phyloP scores from a whole-genome alignment of 306 rosid genomes.

The Canavalia gladiata region DNA sequence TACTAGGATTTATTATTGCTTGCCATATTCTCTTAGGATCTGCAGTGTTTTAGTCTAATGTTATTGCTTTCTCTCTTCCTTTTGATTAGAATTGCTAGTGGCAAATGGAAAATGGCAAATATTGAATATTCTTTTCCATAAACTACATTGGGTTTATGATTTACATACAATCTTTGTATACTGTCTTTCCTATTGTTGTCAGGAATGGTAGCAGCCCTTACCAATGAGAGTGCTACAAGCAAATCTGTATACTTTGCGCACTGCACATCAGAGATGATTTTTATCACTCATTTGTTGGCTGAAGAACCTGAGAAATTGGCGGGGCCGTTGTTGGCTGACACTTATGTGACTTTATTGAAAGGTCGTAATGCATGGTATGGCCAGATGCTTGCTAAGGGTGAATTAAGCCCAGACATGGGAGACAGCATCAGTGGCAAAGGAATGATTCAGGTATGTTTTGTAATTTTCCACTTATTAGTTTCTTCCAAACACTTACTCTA shows the following conservation, averaged over 20 bases:
- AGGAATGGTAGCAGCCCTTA: slow-evolving; percentile 98
- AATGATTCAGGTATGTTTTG: slow-evolving; percentile 84
- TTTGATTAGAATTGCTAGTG: background rate
- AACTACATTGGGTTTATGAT: slow-evolving; percentile 13
- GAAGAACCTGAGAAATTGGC: slow-evolving; percentile 94
- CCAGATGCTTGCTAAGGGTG: slow-evolving; percentile 90
- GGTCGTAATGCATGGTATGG: slow-evolving; percentile 74
- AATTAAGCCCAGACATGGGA: slow-evolving; percentile 91
- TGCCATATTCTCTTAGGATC: background rate
- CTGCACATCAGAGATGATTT: slow-evolving; percentile 94
- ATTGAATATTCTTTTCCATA: background rate
- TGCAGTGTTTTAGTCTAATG: slow-evolving; percentile 12
- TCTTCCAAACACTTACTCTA: background rate
- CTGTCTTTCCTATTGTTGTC: slow-evolving; percentile 22
- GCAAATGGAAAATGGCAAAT: background rate
- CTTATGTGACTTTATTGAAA: slow-evolving; percentile 87
- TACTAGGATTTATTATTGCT: slow-evolving; percentile 7
- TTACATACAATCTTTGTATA: slow-evolving; percentile 2
- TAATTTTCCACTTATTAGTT: slow-evolving; percentile 1
- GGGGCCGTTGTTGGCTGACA: slow-evolving; percentile 91
- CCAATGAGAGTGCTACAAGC: slow-evolving; percentile 97
- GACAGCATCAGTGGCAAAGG: slow-evolving; percentile 93
- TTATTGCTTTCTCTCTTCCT: background rate
- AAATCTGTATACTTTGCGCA: slow-evolving; percentile 94
- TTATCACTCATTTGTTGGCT: slow-evolving; percentile 66